Conservation (phyloP, 108 stramenopile genomes). For the Nannochloropsis granulata region DNA sequence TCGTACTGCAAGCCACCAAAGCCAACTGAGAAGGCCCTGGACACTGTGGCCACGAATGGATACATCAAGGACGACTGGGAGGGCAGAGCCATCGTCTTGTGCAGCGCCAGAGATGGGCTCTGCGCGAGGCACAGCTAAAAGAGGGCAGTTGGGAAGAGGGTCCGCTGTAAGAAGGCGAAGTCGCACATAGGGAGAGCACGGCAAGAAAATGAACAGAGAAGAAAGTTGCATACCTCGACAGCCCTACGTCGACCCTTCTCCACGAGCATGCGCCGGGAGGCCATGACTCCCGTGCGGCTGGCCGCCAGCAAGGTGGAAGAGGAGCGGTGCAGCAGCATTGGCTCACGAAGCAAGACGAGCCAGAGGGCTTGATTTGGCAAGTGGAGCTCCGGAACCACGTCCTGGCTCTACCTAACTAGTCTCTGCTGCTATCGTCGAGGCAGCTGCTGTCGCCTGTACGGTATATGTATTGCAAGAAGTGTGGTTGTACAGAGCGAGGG, state of each 20-base stretch:
- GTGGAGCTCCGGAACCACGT: no score
- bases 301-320: background rate
- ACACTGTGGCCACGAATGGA: background rate
- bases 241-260: background rate
- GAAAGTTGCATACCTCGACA: background rate
- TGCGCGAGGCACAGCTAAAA: background rate
- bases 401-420: no score
- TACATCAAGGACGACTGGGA: no score
- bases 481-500: no score
- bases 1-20: background rate
- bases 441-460: no score
- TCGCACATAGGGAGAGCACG: background rate
- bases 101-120: no score
- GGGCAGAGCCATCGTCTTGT: no score
- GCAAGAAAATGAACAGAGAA: background rate
- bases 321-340: background rate
- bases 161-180: no score
- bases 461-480: no score
- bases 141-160: background rate
- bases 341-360: background rate
- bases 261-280: background rate
- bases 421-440: no score
- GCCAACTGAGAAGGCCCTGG: background rate
- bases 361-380: no score
- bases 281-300: background rate